phyloP scores from a whole-genome alignment of 495 filamentous ascomycete genomes.

The Viridothelium virens region DNA sequence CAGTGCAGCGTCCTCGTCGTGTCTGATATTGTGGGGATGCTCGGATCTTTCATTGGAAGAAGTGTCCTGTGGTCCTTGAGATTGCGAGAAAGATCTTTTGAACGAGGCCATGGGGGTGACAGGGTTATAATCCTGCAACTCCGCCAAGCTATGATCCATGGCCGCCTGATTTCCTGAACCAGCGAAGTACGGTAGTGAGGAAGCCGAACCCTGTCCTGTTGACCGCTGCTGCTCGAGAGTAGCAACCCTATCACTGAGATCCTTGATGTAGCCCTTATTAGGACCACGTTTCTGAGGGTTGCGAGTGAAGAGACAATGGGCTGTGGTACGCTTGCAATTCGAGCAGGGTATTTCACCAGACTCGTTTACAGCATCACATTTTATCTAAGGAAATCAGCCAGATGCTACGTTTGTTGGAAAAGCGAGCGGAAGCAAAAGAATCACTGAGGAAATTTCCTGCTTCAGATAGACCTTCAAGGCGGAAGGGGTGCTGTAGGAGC shows the following conservation, averaged over 20 bases:
- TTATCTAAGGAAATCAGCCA: constrained; percentile 49
- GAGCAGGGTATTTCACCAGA: constrained; percentile 71
- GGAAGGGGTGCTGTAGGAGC: background rate
- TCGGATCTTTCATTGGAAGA: constrained; percentile 13
- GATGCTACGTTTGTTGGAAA: background rate
- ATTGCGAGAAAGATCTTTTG: constrained; percentile 9
- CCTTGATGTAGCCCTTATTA: constrained; percentile 98
- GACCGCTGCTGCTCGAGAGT: constrained; percentile 57
- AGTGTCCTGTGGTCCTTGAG: background rate
- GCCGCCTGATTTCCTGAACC: background rate
- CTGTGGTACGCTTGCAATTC: constrained; percentile 71
- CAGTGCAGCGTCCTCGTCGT: constrained; percentile 18
- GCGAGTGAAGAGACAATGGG: constrained; percentile 79
- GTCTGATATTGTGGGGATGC: constrained; percentile 4
- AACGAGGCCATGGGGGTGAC: too few relatives aligned
- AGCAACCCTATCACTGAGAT: constrained; percentile 81
- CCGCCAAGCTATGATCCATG: background rate
- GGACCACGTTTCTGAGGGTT: constrained; percentile 93
- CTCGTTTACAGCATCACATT: constrained; percentile 82
- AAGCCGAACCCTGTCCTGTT: constrained; percentile 16
- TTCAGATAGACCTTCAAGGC: too few relatives aligned
- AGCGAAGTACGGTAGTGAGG: constrained; percentile 12
- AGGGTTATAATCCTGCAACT: constrained; percentile 20
- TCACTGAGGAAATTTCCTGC: background rate
- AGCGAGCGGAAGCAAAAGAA: background rate